Evolutionary conservation across 495 filamentous ascomycete species (phyloP).

Genomic region (Aspergillus diversus): DNA sequence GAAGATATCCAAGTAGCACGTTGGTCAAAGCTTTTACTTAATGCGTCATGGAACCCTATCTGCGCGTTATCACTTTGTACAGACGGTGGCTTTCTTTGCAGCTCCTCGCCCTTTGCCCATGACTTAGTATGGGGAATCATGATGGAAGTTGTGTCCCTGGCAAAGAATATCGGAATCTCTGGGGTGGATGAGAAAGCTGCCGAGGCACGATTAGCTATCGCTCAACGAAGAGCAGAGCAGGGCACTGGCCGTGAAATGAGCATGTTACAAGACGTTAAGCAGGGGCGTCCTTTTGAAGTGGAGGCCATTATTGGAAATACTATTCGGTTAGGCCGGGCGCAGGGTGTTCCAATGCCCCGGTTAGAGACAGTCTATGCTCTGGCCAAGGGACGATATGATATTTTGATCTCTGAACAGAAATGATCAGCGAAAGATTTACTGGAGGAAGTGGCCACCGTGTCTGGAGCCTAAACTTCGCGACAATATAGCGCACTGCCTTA

Average conservation of each 20-base stretch:
- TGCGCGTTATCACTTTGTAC: constrained; percentile 50
- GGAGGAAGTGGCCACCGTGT: background rate
- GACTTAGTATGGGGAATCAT: constrained; percentile 47
- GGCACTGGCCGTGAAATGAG: constrained; percentile 44
- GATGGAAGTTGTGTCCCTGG: constrained; percentile 53
- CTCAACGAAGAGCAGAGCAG: constrained; percentile 30
- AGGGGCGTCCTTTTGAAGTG: constrained; percentile 46
- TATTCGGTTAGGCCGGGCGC: constrained; percentile 44
- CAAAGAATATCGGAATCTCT: constrained; percentile 44
- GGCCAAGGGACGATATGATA: constrained; percentile 24
- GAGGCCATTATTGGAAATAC: constrained; percentile 59
- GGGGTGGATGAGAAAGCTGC: constrained; percentile 42
- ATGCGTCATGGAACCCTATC: constrained; percentile 56
- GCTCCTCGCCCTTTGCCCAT: constrained; percentile 34
- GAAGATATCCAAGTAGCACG: constrained; percentile 54
- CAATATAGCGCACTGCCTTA: too few species aligned
- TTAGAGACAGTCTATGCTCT: constrained; percentile 37
- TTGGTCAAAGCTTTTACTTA: constrained; percentile 57
- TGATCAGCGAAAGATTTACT: background rate
- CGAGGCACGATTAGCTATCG: constrained; percentile 39
- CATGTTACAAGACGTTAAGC: constrained; percentile 52
- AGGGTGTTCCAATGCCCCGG: constrained; percentile 45
- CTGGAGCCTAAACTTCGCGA: too few species aligned
- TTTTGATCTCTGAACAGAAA: constrained; percentile 5
- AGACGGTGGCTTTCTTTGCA: constrained; percentile 47